Evolutionary conservation across 2,329 filamentous ascomycete species (phyloP).

Genomic region (Paecilomyces sp.): DNA sequence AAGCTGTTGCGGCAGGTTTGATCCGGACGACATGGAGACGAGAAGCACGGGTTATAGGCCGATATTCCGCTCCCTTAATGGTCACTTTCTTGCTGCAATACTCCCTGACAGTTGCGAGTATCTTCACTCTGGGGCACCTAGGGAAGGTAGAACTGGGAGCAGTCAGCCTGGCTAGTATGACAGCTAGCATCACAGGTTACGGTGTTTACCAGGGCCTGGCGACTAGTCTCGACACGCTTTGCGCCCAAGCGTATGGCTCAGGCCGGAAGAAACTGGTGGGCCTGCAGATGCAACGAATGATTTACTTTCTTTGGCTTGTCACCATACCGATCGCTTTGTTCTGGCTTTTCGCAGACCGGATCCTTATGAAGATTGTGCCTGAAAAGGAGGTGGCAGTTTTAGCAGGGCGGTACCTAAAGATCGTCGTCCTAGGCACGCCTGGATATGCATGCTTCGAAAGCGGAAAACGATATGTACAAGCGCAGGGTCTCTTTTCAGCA

Average conservation of each 20-base stretch:
- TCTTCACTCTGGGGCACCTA: conserved; percentile 70
- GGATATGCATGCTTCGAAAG: conserved; percentile 70
- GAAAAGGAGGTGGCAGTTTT: conserved; percentile 63
- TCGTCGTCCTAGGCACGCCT: conserved; percentile 64
- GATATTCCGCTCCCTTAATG: conserved; percentile 65
- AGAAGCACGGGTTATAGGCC: conserved; percentile 71
- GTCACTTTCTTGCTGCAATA: conserved; percentile 74
- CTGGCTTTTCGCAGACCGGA: conserved; percentile 61
- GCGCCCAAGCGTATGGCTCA: conserved; percentile 87
- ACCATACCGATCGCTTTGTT: conserved; percentile 65
- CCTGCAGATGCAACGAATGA: conserved; percentile 73
- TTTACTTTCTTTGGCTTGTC: conserved; percentile 65
- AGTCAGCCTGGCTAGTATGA: conserved; percentile 67
- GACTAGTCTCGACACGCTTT: conserved; percentile 86
- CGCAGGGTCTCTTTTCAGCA: conserved; percentile 76
- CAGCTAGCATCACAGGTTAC: conserved; percentile 69
- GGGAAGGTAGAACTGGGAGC: conserved; percentile 64
- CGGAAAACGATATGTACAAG: conserved; percentile 80
- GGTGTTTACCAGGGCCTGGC: conserved; percentile 77
- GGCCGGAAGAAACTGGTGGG: conserved; percentile 85
- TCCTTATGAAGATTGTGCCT: conserved; percentile 62
- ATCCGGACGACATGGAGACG: conserved; percentile 89
- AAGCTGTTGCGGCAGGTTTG: conserved; percentile 70
- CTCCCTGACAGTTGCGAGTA: conserved; percentile 72
- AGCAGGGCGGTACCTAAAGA: conserved; percentile 65